Conservation (phyloP, 2,329 filamentous ascomycete genomes). For the Emydomyces testavorans region DNA sequence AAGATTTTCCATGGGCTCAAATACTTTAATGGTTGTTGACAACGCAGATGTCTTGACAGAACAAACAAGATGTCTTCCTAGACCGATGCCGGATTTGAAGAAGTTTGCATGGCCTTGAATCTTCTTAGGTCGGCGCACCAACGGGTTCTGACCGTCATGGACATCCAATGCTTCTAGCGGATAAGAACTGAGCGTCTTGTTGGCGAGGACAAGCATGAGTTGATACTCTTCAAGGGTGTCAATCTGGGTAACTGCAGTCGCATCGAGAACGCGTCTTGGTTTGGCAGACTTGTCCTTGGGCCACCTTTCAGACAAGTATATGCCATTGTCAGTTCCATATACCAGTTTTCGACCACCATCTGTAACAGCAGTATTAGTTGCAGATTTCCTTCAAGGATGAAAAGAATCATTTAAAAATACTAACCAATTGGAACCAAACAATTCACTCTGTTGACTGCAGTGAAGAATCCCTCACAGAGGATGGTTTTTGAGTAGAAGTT, state of each 20-base stretch:
- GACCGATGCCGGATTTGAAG: constrained; percentile 93
- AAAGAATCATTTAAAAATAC: constrained; percentile 23
- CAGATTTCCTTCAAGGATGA: constrained; percentile 11
- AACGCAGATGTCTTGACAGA: constrained; percentile 89
- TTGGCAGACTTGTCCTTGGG: constrained; percentile 62
- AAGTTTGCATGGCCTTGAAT: constrained; percentile 97
- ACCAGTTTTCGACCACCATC: constrained; percentile 92
- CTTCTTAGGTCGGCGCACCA: constrained; percentile 81
- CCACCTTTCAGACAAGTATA: constrained; percentile 85
- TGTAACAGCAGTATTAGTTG: constrained; percentile 27
- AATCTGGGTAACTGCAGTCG: constrained; percentile 79
- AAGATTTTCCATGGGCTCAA: constrained; percentile 90
- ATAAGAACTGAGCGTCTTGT: constrained; percentile 87
- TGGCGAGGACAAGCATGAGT: constrained; percentile 78
- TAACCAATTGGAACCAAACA: constrained; percentile 83
- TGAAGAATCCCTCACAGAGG: constrained; percentile 80
- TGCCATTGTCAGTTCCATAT: constrained; percentile 85
- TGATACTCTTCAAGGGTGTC: constrained; percentile 94
- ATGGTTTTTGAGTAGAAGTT: constrained; percentile 59
- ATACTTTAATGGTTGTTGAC: constrained; percentile 97
- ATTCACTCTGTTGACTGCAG: constrained; percentile 77
- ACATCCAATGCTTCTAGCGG: constrained; percentile 75
- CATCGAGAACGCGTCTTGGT: constrained; percentile 75
- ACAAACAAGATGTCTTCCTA: constrained; percentile 87
- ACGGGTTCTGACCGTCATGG: constrained; percentile 59